Percentiles rank a stretch among this genome's conserved stretches.
Conservation (phyloP, 495 filamentous ascomycete species). For the Amphirosellinia nigrospora region DNA sequence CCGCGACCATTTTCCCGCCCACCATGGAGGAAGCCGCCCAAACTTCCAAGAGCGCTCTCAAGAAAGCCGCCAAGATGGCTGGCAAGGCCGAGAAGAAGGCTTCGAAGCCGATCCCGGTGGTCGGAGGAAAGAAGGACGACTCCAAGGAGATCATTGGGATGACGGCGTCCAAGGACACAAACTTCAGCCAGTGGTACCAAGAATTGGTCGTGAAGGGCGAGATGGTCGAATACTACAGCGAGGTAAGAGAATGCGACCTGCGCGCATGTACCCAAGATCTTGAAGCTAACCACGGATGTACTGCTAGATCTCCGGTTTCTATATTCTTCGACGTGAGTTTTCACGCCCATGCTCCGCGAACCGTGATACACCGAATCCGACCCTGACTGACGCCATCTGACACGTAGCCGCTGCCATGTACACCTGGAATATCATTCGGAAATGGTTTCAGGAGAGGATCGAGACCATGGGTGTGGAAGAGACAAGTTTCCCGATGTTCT, state of each 20-base stretch:
- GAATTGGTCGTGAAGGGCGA: conserved; percentile 94
- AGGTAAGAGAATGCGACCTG: conserved; percentile 26
- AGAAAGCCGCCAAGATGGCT: conserved; percentile 71
- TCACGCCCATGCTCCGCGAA: no score
- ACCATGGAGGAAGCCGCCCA: conserved; percentile 55
- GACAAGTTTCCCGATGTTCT: conserved; percentile 94
- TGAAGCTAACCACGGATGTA: conserved; percentile 27
- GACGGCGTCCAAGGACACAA: conserved; percentile 78
- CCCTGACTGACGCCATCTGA: conserved; percentile 6
- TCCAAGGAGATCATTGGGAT: conserved; percentile 75
- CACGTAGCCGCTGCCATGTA: conserved; percentile 71
- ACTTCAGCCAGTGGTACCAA: conserved; percentile 94
- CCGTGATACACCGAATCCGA: not conserved
- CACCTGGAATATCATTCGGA: conserved; percentile 91
- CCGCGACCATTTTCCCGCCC: not conserved
- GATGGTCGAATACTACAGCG: conserved; percentile 83
- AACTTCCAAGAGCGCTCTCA: conserved; percentile 71
- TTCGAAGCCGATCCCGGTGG: conserved; percentile 59
- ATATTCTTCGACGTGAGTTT: conserved; percentile 74
- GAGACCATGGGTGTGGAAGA: conserved; percentile 91
- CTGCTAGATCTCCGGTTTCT: conserved; percentile 88
- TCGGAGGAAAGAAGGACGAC: conserved; percentile 59
- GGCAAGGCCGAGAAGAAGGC: conserved; percentile 73
- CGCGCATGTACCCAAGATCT: not conserved
- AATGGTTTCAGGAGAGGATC: conserved; percentile 87